Evolutionary conservation across 345 rosid species (phyloP), one percentile per base, ranked within the genome.

Genomic region (Crucihimalaya himalaica): DNA sequence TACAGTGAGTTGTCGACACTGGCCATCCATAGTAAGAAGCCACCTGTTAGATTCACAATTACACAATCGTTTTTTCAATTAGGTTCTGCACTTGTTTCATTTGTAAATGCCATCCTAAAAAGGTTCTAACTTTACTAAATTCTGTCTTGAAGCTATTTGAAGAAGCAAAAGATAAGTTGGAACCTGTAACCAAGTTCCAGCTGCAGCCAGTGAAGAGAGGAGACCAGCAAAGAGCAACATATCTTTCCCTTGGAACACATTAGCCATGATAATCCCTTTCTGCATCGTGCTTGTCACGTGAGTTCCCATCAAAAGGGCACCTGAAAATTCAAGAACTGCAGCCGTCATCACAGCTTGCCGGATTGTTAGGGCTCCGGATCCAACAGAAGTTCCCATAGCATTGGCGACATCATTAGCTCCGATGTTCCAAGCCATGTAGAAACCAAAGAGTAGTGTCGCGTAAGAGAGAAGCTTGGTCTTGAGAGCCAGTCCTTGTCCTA

Each of bases 361-460:
- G 59, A 95, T 79, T 1, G 83, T 83, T 54, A 95, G 56, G n/a
- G 97, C 99, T 37, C 97, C 97, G 0, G 97, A 92, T 4, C 99
- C 99, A 27, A 95, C 97, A 5, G 97, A 92, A 63, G 97, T 92
- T 5, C 99, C 99, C 99, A 95, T 95, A 25, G 99, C 99, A 80
- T 95, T 92, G 14, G 99, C 99, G 75, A 92, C 97, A 79, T 95
- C 99, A 63, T 95, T 95, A 51, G 97, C 99, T 45, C 99, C 99
- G 10, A 95, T 95, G 75, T 95, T 95, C 97, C 99, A 92, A 4
- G 99, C 97, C 99, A 95, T 95, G 80, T 86, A 95, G 84, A 92
- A 95, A 46, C 97, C 99, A 32, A 87, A 88, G 62, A 95, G 72
- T 45, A 95, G 81, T 0, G 99, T 95, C 9, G 65, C 84, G 58